Conservation (phyloP, 2,329 filamentous ascomycete genomes). For the Arthrobotrys entomopaga region DNA sequence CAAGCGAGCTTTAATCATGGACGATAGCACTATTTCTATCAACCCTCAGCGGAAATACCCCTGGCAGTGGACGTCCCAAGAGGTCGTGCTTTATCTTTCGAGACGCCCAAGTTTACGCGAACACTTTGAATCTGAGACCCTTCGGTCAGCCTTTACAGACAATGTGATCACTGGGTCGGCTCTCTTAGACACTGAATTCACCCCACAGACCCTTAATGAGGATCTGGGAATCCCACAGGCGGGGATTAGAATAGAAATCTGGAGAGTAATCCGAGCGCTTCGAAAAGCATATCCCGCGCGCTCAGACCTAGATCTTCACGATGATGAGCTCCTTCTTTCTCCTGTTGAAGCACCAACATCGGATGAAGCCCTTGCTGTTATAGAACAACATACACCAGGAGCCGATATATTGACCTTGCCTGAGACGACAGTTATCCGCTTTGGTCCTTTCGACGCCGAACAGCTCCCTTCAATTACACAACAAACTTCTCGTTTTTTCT, state of each 20-base stretch:
- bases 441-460: slow-evolving; percentile 4
- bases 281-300: slow-evolving; percentile 3
- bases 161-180: slow-evolving; percentile 29
- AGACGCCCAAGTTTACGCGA: neutral
- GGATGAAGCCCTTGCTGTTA: neutral
- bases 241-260: slow-evolving; percentile 14
- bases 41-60: slow-evolving; percentile 27
- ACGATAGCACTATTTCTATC: neutral
- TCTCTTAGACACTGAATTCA: slow-evolving; percentile 15
- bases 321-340: slow-evolving; percentile 33
- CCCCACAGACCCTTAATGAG: neutral
- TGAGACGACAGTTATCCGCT: slow-evolving; percentile 25
- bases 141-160: slow-evolving; percentile 15
- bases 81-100: slow-evolving; percentile 25
- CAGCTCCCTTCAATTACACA: neutral
- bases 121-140: slow-evolving; percentile 9
- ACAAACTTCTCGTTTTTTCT: neutral
- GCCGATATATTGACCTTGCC: neutral
- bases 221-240: slow-evolving; percentile 21
- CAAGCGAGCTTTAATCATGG: neutral
- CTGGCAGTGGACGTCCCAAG: slow-evolving; percentile 25
- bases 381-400: neutral
- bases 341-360: neutral
- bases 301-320: slow-evolving; percentile 6
- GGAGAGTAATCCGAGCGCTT: slow-evolving; percentile 15